Base-by-base conservation (phyloP, 257 asterid species). In the Asclepias syriaca region DNA sequence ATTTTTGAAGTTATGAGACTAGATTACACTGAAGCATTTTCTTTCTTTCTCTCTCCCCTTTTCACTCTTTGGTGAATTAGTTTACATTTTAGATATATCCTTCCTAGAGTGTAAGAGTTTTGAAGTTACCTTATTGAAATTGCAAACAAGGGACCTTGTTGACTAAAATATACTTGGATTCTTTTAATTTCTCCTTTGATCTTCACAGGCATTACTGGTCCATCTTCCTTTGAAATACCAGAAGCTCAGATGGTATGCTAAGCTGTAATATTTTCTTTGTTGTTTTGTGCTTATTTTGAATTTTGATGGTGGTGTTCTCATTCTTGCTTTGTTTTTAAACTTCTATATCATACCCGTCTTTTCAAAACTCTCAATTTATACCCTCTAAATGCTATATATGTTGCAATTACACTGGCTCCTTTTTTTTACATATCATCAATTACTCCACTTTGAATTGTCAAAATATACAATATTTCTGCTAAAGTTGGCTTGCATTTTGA, bases 141-240 rank as follows among this genome's bases (percentile, higher is more conserved):
- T 29, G 3, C 34, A 29, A 29, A 29, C 34, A 29, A 24, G 27
- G 27, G 27, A 24, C 27, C 27, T 24, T 24, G 27, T 24, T 24
- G 27, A 24, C 27, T 24, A 24, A 24, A 24, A 24, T 0, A 24
- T 24, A 49, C 59, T 70, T 70, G n/a, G 54, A 29, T 66, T 72
- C 57, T 51, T 69, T 77, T 83, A 68, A 83, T 77, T 64, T 46
- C 15, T 78, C 59, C 2, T 72, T 45, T 78, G 43, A 76, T 81
- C 78, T 84, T 69, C 81, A 85, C 97, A 94, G 99, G 97, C 79
- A 11, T 79, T 91, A 68, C 69, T 94, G 77, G 83, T 89, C 15
- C 96, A 88, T 78, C 89, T 87, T 75, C 96, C 96, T 27, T 81
- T 48, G 77, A 94, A 94, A 80, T 94, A 77, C 79, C 93, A 89